These are phyloP conservation scores for Hortaea sp. DNA, from an alignment of 2,329 filamentous ascomycete species.

Conservation along the genomic window DNA sequence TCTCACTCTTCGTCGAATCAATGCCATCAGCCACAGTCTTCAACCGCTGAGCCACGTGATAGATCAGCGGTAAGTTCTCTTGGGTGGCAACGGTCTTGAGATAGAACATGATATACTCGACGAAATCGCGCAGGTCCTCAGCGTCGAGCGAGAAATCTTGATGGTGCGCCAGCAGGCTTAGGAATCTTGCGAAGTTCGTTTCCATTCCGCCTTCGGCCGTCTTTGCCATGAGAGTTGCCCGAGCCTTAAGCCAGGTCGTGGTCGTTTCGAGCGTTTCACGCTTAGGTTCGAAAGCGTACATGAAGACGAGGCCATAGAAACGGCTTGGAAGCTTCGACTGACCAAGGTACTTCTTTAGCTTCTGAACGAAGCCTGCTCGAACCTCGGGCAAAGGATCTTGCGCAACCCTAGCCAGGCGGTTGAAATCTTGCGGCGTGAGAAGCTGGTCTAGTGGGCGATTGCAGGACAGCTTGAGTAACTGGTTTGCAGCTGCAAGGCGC, in stretches of 20 bases:
- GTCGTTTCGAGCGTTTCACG: slow-evolving; percentile 62
- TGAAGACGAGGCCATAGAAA: slow-evolving; percentile 83
- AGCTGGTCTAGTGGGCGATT: slow-evolving; percentile 66
- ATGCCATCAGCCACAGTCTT: slow-evolving; percentile 84
- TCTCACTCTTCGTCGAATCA: slow-evolving; percentile 54
- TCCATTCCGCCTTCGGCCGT: slow-evolving; percentile 58
- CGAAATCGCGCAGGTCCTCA: slow-evolving; percentile 67
- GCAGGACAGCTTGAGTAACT: slow-evolving; percentile 72
- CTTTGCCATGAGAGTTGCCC: slow-evolving; percentile 55
- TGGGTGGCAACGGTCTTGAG: slow-evolving; percentile 72
- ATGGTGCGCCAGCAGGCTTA: slow-evolving; percentile 86
- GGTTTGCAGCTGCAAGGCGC: slow-evolving; percentile 68
- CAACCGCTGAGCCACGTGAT: slow-evolving; percentile 82
- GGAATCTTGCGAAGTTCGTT: slow-evolving; percentile 65
- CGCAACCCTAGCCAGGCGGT: slow-evolving; percentile 66
- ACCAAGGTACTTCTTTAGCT: slow-evolving; percentile 83
- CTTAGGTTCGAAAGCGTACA: slow-evolving; percentile 83
- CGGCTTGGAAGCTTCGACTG: slow-evolving; percentile 58
- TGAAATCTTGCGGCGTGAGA: slow-evolving; percentile 65
- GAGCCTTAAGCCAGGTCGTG: slow-evolving; percentile 80
- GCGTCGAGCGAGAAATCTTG: slow-evolving; percentile 67
- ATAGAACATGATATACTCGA: slow-evolving; percentile 84
- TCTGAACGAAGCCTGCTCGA: slow-evolving; percentile 67
- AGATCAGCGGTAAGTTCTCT: slow-evolving; percentile 78
- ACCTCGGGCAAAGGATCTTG: slow-evolving; percentile 70